Evolutionary conservation across 768 basidiomycete genomes (phyloP), one percentile per base, ranked within the genome.

Genomic region (Clitopilus passeckerianus): DNA sequence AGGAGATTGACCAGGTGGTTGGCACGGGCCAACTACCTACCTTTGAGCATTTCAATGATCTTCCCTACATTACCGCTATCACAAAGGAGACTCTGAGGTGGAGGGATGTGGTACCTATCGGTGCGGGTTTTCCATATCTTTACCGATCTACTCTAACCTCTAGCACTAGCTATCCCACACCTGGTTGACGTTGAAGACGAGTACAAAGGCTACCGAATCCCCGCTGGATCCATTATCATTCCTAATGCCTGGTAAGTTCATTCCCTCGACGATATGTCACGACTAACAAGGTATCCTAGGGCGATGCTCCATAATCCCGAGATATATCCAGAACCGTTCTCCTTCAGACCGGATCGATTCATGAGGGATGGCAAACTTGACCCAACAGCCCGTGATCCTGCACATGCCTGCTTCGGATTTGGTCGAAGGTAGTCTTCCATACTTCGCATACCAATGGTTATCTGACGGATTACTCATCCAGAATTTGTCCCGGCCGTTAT

Each of bases 281-380:
- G 24, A 37, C 27, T 14, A 22, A 14, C 54, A 1, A 0, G 5
- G 1, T 44, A 33, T 24, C 54, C 35, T 44, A 79, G 79, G 79
- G 72, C 74, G 1, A 73, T 80, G 56, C 70, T 75, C 1, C 75
- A 74, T 54, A 69, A 82, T 34, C 72, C 75, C 53, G 57, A 62
- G 7, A 66, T 66, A 27, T 79, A 76, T 61, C 73, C 74, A 1
- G 75, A 80, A 44, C 76, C 79, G 9, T 69, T 70, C 52, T 63
- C 54, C 0, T 80, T 80, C 63, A 74, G 71, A 24, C 78, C 78
- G 4, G 77, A 79, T 33, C 74, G 77, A 10, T 79, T 74, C 60
- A 61, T 75, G 9, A 30, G 56, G 10, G 64, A 74, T 56, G 61
- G 71, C 0, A 67, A 67, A 30, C 54, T 69, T 4, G 67, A 73